Percentiles rank a stretch among this genome's conserved stretches.
These are phyloP conservation scores for Massarina eburnea DNA, from an alignment of 2,329 filamentous ascomycete genomes.

Conservation along the genomic window DNA sequence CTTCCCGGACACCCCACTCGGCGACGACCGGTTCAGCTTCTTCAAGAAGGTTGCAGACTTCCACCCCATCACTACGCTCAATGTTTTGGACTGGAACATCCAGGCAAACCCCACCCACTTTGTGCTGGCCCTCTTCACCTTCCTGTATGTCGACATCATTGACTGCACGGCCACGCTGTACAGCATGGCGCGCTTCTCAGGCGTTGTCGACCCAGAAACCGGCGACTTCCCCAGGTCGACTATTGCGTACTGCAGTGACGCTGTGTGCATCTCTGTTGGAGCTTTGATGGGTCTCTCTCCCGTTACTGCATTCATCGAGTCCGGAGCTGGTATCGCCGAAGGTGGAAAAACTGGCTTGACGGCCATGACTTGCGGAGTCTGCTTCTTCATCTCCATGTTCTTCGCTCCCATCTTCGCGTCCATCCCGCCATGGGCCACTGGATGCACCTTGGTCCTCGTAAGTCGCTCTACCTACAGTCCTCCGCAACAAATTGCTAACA, in stretches of 20 bases:
- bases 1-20: conserved; percentile 71
- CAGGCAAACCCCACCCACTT: conserved; percentile 70
- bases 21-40: conserved; percentile 73
- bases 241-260: conserved; percentile 81
- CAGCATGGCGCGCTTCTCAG: conserved; percentile 83
- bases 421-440: conserved; percentile 86
- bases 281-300: conserved; percentile 76
- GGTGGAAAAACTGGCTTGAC: conserved; percentile 83
- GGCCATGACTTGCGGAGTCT: conserved; percentile 74
- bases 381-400: conserved; percentile 86
- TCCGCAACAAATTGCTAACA: conserved; percentile 14
- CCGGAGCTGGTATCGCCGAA: conserved; percentile 83
- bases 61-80: conserved; percentile 72
- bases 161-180: conserved; percentile 86
- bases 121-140: conserved; percentile 80
- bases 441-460: conserved; percentile 79
- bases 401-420: conserved; percentile 90
- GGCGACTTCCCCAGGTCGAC: conserved; percentile 87
- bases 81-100: conserved; percentile 74
- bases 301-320: conserved; percentile 85
- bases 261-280: conserved; percentile 77
- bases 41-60: conserved; percentile 85
- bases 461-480: conserved; percentile 6
- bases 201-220: conserved; percentile 76
- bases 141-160: conserved; percentile 89